Base-by-base conservation (phyloP, 768 basidiomycete genomes). In the Psilocybe cubensis region DNA sequence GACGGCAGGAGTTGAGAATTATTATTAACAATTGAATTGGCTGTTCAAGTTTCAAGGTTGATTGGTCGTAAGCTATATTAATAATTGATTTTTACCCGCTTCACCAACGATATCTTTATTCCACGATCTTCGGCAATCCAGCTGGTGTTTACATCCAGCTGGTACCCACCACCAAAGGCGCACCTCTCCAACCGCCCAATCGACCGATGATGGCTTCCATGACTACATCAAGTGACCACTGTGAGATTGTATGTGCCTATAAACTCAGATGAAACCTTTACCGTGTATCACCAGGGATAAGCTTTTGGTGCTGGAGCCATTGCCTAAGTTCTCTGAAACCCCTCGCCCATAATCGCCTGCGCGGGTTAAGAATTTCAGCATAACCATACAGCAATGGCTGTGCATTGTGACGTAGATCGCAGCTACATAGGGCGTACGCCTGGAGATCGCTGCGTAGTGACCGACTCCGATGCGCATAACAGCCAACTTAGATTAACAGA, bases 401-500 rank as follows among this genome's bases (percentile, higher is more conserved):
- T 52, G 58, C 47, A 49, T 9, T 28, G 23, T 47, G 47, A 24
- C 49, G n/a, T 51, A 21, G 23, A 49, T 51, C 33, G 40, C 24
- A 25, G 29, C 42, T 46, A 20, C 28, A 31, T 35, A 35, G n/a
- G n/a, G n/a, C n/a, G 12, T 33, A 29, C 47, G 24, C 54, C 48
- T 55, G 43, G 48, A 27, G 49, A 59, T 52, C 43, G 31, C 48
- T 52, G 52, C 62, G 54, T 58, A 52, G 62, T 55, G 59, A 63
- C 58, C 59, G 46, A 56, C n/a, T n/a, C n/a, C 55, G 57, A 49
- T 58, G 52, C 47, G 29, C 59, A 33, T 63, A 58, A 60, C 62
- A 45, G 49, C 63, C 58, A 64, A 65, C 61, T 56, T 52, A 56
- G 59, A 59, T 58, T 45, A 21, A 49, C 64, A 61, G 55, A 40